Evolutionary conservation across 129 eudicot species (phyloP).

Genomic region (Lactuca sativa): DNA sequence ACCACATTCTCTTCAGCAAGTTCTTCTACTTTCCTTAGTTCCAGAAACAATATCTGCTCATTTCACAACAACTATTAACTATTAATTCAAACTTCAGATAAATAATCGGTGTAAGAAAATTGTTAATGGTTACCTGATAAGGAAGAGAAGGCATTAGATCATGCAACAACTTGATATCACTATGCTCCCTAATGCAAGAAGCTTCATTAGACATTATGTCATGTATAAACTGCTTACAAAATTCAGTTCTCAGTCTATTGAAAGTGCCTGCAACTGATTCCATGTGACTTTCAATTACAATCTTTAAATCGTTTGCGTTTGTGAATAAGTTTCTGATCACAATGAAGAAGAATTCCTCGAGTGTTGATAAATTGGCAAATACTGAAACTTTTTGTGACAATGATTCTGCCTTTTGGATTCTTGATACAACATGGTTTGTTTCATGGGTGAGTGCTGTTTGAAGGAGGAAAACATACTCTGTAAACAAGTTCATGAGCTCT

Average conservation of each 20-base stretch:
- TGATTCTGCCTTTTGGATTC: conserved; percentile 42
- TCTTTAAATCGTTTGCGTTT: conserved; percentile 39
- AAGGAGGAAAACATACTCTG: conserved; percentile 48
- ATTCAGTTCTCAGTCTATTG: conserved; percentile 38
- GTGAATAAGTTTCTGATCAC: conserved; percentile 44
- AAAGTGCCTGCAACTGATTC: conserved; percentile 33
- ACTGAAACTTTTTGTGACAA: conserved; percentile 52
- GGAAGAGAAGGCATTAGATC: conserved; percentile 49
- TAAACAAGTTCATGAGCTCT: conserved; percentile 52
- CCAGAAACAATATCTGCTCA: conserved; percentile 59
- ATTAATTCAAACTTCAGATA: neutral
- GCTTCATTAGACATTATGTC: conserved; percentile 35
- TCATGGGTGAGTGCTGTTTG: conserved; percentile 52
- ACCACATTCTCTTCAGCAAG: conserved; percentile 49
- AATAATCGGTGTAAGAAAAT: neutral
- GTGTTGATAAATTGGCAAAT: conserved; percentile 51
- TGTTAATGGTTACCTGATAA: conserved; percentile 54
- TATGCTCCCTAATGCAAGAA: conserved; percentile 12
- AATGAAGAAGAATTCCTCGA: conserved; percentile 41
- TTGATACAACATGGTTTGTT: conserved; percentile 30
- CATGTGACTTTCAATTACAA: conserved; percentile 40
- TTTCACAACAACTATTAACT: neutral
- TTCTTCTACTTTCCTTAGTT: conserved; percentile 63
- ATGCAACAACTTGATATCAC: conserved; percentile 27
- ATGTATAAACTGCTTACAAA: conserved; percentile 45